Conservation (phyloP, 2,329 filamentous ascomycete species). For the Daldinia eschscholtzii region DNA sequence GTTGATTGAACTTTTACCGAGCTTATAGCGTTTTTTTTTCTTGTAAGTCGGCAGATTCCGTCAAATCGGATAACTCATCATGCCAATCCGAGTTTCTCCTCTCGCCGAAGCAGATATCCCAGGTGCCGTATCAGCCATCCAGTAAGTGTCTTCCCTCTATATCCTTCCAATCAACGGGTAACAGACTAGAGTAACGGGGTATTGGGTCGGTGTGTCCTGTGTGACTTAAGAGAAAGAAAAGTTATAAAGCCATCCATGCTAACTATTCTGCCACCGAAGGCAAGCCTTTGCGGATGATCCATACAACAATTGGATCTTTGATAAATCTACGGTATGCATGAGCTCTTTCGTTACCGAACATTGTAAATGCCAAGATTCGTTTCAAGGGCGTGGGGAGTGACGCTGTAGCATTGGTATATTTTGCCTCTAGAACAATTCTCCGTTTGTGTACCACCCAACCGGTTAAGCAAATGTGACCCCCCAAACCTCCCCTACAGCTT, state of each 20-base stretch:
- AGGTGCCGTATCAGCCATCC: constrained; percentile 51
- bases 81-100: constrained; percentile 48
- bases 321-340: constrained; percentile 49
- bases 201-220: not conserved
- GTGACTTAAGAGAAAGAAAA: constrained; percentile 13
- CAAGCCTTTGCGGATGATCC: constrained; percentile 53
- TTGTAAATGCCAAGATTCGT: constrained; percentile 28
- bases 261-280: constrained; percentile 40
- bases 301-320: constrained; percentile 54
- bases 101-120: constrained; percentile 51
- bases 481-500: not conserved
- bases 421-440: constrained; percentile 9
- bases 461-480: not conserved
- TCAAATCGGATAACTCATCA: constrained; percentile 40
- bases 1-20: not conserved
- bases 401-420: constrained; percentile 16
- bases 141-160: constrained; percentile 46
- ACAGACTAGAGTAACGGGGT: constrained; percentile 22
- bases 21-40: constrained; percentile 24
- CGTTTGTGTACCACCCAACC: constrained; percentile 5
- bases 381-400: constrained; percentile 36
- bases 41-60: constrained; percentile 35
- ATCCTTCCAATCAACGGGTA: constrained; percentile 20
- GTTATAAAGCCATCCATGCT: constrained; percentile 42
- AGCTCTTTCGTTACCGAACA: constrained; percentile 4